These are phyloP conservation scores for Metarhizium robertsii DNA, from an alignment of 2,329 filamentous ascomycete species.

Conservation along the genomic window DNA sequence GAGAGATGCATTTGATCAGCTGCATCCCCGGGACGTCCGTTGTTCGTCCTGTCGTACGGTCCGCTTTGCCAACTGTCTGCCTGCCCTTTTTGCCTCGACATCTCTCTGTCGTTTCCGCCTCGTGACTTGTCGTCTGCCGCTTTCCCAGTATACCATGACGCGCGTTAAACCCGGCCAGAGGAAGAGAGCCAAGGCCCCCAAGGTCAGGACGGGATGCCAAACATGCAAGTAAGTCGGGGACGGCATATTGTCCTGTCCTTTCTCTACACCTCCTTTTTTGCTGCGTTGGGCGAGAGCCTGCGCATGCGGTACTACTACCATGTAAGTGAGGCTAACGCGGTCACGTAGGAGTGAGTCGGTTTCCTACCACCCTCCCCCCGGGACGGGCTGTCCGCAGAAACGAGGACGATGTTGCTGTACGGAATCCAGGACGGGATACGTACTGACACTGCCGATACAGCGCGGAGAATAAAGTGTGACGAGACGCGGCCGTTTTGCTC, in stretches of 20 bases:
- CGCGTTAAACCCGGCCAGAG: background rate
- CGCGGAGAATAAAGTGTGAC: background rate
- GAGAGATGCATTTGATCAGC: background rate
- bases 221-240: constrained; percentile 3
- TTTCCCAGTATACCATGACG: background rate
- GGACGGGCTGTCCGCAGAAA: too few species aligned
- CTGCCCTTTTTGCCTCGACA: background rate
- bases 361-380: background rate
- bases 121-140: background rate
- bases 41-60: background rate
- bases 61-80: background rate
- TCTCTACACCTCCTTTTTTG: too few species aligned
- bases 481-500: background rate
- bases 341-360: background rate
- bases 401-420: too few species aligned
- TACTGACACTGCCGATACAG: background rate
- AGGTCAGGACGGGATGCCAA: constrained; percentile 1
- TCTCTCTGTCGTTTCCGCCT: too few species aligned
- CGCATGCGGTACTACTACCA: too few species aligned
- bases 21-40: background rate
- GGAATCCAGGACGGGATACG: background rate
- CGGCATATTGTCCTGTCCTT: too few species aligned
- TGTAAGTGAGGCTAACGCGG: background rate
- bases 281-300: too few species aligned
- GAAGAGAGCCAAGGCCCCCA: constrained; percentile 1